Base-by-base conservation (phyloP, 2,329 filamentous ascomycete species). In the Alternaria sp. region DNA sequence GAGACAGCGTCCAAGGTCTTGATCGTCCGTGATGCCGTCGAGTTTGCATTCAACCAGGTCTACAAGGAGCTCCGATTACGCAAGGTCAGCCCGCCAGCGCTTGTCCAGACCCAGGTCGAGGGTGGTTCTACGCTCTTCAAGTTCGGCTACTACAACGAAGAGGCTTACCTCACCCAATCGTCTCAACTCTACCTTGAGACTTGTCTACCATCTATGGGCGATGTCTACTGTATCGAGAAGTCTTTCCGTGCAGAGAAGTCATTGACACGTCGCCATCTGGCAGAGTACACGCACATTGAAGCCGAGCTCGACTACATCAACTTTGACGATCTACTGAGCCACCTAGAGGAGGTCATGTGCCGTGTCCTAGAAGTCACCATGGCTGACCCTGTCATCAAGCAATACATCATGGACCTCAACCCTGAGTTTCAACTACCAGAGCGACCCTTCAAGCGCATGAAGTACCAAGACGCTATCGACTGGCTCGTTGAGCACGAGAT, bases 181-280 rank as follows among this genome's bases (percentile, higher is more conserved):
- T 96, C 92, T 33, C 95, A 99, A 80, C 87, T 99, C 53, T 99
- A 99, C 80, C 90, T 99, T 58, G 95, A 99, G 84, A 99, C 95
- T 31, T 92, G 90, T 66, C 83, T 99, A 31, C 92, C 94, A 10
- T 92, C 90, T 51, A 85, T 98, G 72, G 95, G 95, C 69, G 92
- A 97, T 76, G 93, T 97, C 52, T 99, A 96, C 85, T 98, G 94
- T 77, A 94, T 99, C 72, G 93, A 97, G 80, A 97, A 97, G 79
- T 98, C 94, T 2, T 99, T 99, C 89, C 93, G 95, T 62, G 95
- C 95, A 13, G 95, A 99, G 80, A 97, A 97, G 82, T 94, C 90
- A 6, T 84, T 98, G 57, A 99, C 95, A 49, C 90, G 95, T 62
- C 91, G 95, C 73, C 95, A 99, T 78, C 81, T 99, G 71, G 91